phyloP scores from a whole-genome alignment of 2,329 filamentous ascomycete species.

The Arachnomyces sp. region DNA sequence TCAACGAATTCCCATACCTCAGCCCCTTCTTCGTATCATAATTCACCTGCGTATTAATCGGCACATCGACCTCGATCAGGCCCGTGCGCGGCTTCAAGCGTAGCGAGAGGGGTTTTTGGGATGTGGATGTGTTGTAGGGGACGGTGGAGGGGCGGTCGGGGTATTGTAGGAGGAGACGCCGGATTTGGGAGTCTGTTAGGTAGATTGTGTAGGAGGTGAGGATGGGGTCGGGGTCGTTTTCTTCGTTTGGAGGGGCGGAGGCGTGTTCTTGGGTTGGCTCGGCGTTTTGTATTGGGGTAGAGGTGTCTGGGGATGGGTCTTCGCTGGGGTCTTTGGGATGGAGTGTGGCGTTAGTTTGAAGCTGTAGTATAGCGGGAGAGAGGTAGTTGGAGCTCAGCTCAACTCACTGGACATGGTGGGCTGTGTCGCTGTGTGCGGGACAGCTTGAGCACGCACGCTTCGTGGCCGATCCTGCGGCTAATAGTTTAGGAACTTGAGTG shows the following conservation, averaged over 20 bases:
- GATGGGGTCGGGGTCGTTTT: conserved; percentile 50
- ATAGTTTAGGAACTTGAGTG: no score
- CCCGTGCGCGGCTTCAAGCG: conserved; percentile 75
- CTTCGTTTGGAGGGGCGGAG: neutral
- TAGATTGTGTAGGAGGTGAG: conserved; percentile 73
- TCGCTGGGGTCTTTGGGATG: no score
- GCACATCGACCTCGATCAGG: conserved; percentile 88
- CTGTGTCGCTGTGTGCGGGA: no score
- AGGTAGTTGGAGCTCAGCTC: no score
- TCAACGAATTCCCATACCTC: conserved; percentile 69
- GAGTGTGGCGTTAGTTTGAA: no score
- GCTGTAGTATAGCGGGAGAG: no score
- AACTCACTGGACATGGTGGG: no score
- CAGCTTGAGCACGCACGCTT: no score
- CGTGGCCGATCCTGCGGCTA: no score
- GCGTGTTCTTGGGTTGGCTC: neutral
- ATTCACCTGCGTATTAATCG: conserved; percentile 60
- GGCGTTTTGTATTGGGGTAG: no score
- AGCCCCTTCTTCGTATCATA: conserved; percentile 81
- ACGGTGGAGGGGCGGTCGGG: conserved; percentile 57
- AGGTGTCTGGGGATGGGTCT: no score
- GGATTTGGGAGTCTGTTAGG: conserved; percentile 65
- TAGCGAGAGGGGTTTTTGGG: conserved; percentile 58
- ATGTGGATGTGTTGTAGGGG: conserved; percentile 50
- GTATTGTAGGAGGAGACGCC: conserved; percentile 79